These are phyloP conservation scores for Ophiognomonia clavigignenti-juglandacearum DNA, from an alignment of 2,329 filamentous ascomycete species.

Conservation along the genomic window DNA sequence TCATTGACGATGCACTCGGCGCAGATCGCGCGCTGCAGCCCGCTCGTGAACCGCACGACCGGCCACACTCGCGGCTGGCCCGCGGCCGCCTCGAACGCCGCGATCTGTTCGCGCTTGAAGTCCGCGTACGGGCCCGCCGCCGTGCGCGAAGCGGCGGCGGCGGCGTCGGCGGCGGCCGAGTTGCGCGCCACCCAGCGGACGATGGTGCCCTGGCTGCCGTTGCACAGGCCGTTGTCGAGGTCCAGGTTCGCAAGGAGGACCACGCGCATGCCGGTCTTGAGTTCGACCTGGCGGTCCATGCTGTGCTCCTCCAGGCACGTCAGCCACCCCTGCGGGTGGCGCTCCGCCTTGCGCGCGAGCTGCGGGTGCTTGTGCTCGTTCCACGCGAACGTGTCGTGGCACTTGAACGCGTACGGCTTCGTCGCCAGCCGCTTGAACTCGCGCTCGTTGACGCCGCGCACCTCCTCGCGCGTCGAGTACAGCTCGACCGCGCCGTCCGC, in stretches of 20 bases:
- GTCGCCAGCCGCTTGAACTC: slow-evolving; percentile 29
- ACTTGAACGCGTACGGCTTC: slow-evolving; percentile 25
- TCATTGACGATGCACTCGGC: slow-evolving; percentile 45
- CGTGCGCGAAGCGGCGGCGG: background rate
- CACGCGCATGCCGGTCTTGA: slow-evolving; percentile 48
- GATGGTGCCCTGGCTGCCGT: slow-evolving; percentile 42
- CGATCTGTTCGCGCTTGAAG: slow-evolving; percentile 11
- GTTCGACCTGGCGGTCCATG: slow-evolving; percentile 35
- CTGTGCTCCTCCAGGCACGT: slow-evolving; percentile 38
- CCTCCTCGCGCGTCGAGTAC: slow-evolving; percentile 36
- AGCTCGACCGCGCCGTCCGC: slow-evolving; percentile 39
- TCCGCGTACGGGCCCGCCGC: slow-evolving; percentile 1
- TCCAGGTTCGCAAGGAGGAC: slow-evolving; percentile 48
- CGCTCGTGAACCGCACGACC: slow-evolving; percentile 49
- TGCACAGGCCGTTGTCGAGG: slow-evolving; percentile 34
- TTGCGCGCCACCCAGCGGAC: background rate
- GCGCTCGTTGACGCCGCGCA: slow-evolving; percentile 28
- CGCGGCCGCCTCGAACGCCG: slow-evolving; percentile 25
- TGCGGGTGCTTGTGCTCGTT: slow-evolving; percentile 22
- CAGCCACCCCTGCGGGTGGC: slow-evolving; percentile 17
- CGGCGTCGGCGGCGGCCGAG: background rate
- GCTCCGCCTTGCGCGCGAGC: slow-evolving; percentile 21
- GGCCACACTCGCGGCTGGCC: slow-evolving; percentile 39
- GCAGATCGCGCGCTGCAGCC: slow-evolving; percentile 37
- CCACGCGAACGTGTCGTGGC: slow-evolving; percentile 37